Percentiles rank a stretch among this genome's conserved stretches.
phyloP scores from a whole-genome alignment of 257 asterid species.

The Mentha longifolia region DNA sequence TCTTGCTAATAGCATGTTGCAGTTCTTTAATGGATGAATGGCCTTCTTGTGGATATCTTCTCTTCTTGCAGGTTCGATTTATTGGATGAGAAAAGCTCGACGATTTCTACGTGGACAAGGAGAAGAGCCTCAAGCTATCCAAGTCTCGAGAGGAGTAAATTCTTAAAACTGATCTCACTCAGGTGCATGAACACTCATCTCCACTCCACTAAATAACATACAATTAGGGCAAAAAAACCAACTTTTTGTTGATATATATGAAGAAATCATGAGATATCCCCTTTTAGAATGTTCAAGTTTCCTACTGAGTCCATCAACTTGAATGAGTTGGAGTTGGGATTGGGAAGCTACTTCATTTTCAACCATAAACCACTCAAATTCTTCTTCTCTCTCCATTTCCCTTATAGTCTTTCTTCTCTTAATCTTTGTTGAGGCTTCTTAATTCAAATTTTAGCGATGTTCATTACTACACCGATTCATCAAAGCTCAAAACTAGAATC shows the following conservation, averaged over 20 bases:
- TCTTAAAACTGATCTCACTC: slow-evolving; percentile 17
- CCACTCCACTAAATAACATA: not conserved
- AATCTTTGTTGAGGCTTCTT: not conserved
- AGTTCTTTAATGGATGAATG: no score
- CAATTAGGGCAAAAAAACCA: not conserved
- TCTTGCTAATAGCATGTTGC: no score
- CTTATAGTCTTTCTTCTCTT: not conserved
- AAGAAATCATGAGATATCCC: not conserved
- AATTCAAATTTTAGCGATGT: not conserved
- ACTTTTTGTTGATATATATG: not conserved
- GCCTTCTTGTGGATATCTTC: not conserved
- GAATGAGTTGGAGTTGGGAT: slow-evolving; percentile 18
- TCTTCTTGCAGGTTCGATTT: slow-evolving; percentile 33
- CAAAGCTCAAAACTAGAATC: not conserved
- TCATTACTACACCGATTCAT: not conserved
- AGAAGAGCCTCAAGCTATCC: slow-evolving; percentile 21
- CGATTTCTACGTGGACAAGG: slow-evolving; percentile 58
- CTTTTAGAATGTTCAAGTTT: not conserved
- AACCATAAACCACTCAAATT: not conserved
- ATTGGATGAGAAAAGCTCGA: slow-evolving; percentile 47
- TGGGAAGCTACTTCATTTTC: slow-evolving; percentile 12
- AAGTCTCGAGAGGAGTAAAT: slow-evolving; percentile 20
- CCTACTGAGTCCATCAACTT: no score
- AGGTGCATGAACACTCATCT: slow-evolving; percentile 11
- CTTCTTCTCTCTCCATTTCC: not conserved